A percentile compares a stretch with the other conserved stretches of the same genome.
Conservation (phyloP, 257 asterid genomes). For the Rhazya stricta region DNA sequence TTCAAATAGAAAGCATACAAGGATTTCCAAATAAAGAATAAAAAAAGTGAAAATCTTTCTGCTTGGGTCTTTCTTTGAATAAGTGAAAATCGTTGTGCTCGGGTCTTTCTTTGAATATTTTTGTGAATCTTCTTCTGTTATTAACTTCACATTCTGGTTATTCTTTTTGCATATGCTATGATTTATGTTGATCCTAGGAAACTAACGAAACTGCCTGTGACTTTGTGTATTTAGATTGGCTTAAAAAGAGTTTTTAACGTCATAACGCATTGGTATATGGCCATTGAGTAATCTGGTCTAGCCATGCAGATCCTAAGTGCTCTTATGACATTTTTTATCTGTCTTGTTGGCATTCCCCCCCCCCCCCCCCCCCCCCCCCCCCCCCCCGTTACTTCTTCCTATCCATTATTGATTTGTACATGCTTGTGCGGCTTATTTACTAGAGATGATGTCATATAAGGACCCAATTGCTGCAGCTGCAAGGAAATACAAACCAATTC, state of each 20-base stretch:
- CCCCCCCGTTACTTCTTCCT: background rate
- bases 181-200: background rate
- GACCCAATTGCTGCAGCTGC: conserved; percentile 98
- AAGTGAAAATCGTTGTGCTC: background rate
- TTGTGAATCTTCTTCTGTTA: background rate
- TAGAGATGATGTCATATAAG: conserved; percentile 85
- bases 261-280: background rate
- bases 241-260: background rate
- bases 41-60: background rate
- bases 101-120: background rate
- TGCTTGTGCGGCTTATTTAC: conserved; percentile 11
- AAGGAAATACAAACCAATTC: conserved; percentile 87
- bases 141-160: background rate
- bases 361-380: too few species aligned
- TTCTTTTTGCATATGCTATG: background rate
- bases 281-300: background rate
- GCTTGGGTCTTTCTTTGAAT: background rate
- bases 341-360: too few species aligned
- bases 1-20: background rate
- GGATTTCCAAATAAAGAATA: background rate
- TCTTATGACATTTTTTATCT: background rate
- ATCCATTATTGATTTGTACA: conserved; percentile 3
- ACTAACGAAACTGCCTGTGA: background rate
- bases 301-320: background rate
- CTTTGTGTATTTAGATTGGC: background rate